Base-by-base conservation (phyloP, 495 filamentous ascomycete species). In the Tuber umbilicatum region DNA sequence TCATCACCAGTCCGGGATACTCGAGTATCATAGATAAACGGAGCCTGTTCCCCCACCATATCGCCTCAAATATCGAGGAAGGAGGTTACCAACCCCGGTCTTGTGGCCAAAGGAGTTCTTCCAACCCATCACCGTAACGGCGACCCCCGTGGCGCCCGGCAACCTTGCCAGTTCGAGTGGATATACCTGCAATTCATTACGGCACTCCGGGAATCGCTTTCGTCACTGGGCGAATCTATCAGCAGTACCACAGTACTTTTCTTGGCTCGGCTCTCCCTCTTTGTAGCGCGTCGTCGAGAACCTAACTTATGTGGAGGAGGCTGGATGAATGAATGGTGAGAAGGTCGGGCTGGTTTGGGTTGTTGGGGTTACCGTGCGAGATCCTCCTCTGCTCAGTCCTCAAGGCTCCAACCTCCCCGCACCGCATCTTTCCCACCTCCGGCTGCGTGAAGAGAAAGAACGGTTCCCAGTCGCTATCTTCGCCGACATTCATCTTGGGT, bases 251-350 rank as follows among this genome's bases (percentile, higher is more conserved):
- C n/a, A 35, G 27, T 5, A 31, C 55, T 64, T 35, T 12, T 35
- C 50, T 60, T 60, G 50, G 50, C n/a, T 60, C 9, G 50, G 50
- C n/a, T 60, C 23, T 60, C 50, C n/a, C 50, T 60, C n/a, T 60
- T 9, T n/a, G 23, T 7, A 40, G 38, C n/a, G n/a, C n/a, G 38
- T 2, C 38, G 38, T 39, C 38, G 5, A 39, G 38, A 39, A 42
- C 41, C 41, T 42, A 10, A 10, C n/a, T 12, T 14, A 9, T 23
- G 50, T 60, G 50, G 23, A 31, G 27, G n/a, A 31, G n/a, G n/a
- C 7, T n/a, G 23, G 23, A 12, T n/a, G 23, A 23, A 21, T n/a
- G 47, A 23, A 47, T 47, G 47, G 50, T 4, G 50, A 31, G 3
- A 14, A 0, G n/a, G 50, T 60, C n/a, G 50, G 50, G n/a, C n/a